A percentile compares a stretch with the other conserved stretches of the same genome.
Conservation (phyloP, 2,329 filamentous ascomycete species). For the Talaromyces pinophilus region DNA sequence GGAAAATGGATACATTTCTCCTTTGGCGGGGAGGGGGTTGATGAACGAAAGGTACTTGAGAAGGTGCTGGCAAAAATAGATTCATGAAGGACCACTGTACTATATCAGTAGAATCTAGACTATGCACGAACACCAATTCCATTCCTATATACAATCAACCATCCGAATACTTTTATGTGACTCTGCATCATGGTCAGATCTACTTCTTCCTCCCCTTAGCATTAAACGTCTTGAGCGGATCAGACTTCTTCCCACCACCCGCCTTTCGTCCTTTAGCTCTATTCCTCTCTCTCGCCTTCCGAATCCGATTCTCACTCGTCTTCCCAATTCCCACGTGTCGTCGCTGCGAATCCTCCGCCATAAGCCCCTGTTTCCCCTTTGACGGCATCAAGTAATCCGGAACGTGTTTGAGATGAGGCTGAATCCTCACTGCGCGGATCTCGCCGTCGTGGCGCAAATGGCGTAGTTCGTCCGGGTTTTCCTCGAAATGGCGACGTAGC, state of each 20-base stretch:
- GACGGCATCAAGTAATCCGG: constrained; percentile 88
- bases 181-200: not conserved
- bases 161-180: constrained; percentile 4
- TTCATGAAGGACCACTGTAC: not conserved
- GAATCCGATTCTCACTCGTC: constrained; percentile 52
- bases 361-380: constrained; percentile 67
- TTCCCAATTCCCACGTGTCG: constrained; percentile 73
- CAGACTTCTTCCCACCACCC: constrained; percentile 60
- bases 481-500: constrained; percentile 91
- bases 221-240: constrained; percentile 90
- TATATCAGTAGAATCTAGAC: too few relatives aligned
- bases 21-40: constrained; percentile 26
- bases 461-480: constrained; percentile 85
- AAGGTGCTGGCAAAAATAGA: constrained; percentile 1
- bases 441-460: constrained; percentile 91
- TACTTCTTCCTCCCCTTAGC: constrained; percentile 48
- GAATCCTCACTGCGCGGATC: constrained; percentile 76
- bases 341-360: constrained; percentile 67
- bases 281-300: constrained; percentile 51
- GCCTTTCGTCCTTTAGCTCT: constrained; percentile 49
- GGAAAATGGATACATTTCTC: constrained; percentile 46
- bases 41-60: constrained; percentile 13
- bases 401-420: constrained; percentile 89
- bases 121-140: not conserved
- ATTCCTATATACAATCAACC: constrained; percentile 4